Base-by-base conservation (phyloP, 768 basidiomycete genomes). In the Suillus americanus region DNA sequence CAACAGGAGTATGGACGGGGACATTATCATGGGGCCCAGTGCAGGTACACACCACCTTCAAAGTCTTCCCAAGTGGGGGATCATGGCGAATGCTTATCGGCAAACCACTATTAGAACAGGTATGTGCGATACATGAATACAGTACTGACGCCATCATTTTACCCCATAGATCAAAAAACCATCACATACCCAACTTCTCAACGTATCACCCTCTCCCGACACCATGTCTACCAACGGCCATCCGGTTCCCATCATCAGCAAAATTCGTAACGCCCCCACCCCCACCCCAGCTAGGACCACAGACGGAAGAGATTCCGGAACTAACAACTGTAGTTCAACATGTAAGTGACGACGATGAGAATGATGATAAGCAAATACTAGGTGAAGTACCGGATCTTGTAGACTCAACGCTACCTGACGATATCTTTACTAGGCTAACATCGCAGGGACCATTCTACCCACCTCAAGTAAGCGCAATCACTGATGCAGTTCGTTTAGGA, bases 1-100 rank as follows among this genome's bases (percentile, higher is more conserved):
- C 67, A 1, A 13, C 61, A 28, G 69, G 61, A 8, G 16, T 20
- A 1, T 69, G 66, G 70, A 23, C 23, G 12, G 67, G 67, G 1
- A 28, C 9, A 2, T 25, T 59, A 30, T 41, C 18, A 9, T 10
- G 25, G 38, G 46, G 50, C 9, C 38, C 33, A 35, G 37, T 28
- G 3, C 20, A 46, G 23, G 28, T 18, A 2, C 6, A n/a, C 6
- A 37, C 28, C 2, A 33, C 14, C 2, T 68, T 68, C 46, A 56
- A 68, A 40, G 41, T 55, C 41, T 35, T 63, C 60, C 62, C 72
- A 60, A 75, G 76, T 35, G 68, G 72, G 0, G 71, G 71, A 0
- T 68, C 69, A 14, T 78, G 73, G 73, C 56, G 65, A 3, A 62
- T 77, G n/a, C 59, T 78, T 0, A 68, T 78, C 16, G 73, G 74